phyloP scores from a whole-genome alignment of 2,329 filamentous ascomycete species.

The Diaporthe sp. region DNA sequence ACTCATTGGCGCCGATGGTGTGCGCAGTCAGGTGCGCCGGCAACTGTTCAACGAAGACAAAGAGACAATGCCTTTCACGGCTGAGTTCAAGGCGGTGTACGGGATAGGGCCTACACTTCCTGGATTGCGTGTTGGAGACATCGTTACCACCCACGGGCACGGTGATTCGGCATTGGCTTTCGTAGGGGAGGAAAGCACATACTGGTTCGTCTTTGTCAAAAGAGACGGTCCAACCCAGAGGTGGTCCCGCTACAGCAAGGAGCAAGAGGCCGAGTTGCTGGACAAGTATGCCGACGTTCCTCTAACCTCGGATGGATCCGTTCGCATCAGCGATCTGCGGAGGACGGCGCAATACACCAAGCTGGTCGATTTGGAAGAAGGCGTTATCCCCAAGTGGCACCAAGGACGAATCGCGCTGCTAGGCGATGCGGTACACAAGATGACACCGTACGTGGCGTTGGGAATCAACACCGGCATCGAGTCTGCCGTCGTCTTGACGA shows the following conservation, averaged over 20 bases:
- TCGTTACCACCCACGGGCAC: conserved; percentile 6
- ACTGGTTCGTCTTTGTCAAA: conserved; percentile 11
- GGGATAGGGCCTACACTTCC: conserved; percentile 14
- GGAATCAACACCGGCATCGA: not conserved
- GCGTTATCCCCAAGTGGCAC: not conserved
- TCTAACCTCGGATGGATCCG: not conserved
- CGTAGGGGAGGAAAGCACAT: not conserved
- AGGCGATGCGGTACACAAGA: not conserved
- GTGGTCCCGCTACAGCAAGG: conserved; percentile 20
- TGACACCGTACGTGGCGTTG: not conserved
- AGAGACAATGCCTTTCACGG: conserved; percentile 20
- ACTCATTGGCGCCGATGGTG: conserved; percentile 5
- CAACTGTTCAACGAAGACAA: conserved; percentile 19
- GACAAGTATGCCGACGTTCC: conserved; percentile 22
- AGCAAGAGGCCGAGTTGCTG: conserved; percentile 5
- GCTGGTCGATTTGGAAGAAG: conserved; percentile 14
- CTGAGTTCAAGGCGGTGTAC: conserved; percentile 21
- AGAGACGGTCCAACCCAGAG: conserved; percentile 9
- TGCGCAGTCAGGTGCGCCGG: conserved; percentile 9
- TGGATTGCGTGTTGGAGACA: not conserved
- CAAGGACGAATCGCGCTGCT: not conserved
- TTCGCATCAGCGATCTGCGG: conserved; percentile 7
- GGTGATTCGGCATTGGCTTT: conserved; percentile 5
- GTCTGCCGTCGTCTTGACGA: not conserved
- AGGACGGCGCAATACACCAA: conserved; percentile 5